Evolutionary conservation across 345 rosid genomes (phyloP).

Genomic region (Corchorus olitorius): DNA sequence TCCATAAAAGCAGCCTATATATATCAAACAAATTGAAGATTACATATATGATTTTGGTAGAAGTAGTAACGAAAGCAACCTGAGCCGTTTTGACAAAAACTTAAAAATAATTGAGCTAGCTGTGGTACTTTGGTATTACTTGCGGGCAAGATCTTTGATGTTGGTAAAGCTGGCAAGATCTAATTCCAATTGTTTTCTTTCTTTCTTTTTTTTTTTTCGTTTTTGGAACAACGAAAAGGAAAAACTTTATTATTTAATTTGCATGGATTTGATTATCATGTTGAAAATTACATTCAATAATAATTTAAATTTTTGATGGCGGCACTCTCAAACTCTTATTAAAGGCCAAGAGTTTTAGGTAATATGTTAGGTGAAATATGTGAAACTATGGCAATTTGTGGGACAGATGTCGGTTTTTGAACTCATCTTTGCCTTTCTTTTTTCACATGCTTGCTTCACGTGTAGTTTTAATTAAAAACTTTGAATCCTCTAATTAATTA

Average conservation of each 20-base stretch:
- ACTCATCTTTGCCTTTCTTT: conserved; percentile 22
- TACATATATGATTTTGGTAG: neutral
- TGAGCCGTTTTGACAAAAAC: neutral
- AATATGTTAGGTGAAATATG: conserved; percentile 35
- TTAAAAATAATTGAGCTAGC: conserved; percentile 14
- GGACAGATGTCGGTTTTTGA: conserved; percentile 36
- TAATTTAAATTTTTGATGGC: neutral
- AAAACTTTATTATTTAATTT: neutral
- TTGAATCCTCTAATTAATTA: neutral
- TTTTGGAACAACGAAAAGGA: no score
- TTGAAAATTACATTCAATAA: neutral
- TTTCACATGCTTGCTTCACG: conserved; percentile 23
- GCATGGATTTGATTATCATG: neutral
- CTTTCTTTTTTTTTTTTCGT: neutral
- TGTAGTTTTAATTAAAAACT: neutral
- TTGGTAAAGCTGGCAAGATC: conserved; percentile 12
- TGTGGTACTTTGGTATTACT: conserved; percentile 24
- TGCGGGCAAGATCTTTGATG: conserved; percentile 29
- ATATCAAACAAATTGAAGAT: neutral
- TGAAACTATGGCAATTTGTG: conserved; percentile 7
- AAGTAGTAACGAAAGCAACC: neutral
- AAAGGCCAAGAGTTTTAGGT: conserved; percentile 40
- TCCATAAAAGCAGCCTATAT: neutral
- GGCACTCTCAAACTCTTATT: conserved; percentile 3
- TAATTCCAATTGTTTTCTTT: neutral